Conservation (phyloP, 495 filamentous ascomycete species). For the Daldinia childiae region DNA sequence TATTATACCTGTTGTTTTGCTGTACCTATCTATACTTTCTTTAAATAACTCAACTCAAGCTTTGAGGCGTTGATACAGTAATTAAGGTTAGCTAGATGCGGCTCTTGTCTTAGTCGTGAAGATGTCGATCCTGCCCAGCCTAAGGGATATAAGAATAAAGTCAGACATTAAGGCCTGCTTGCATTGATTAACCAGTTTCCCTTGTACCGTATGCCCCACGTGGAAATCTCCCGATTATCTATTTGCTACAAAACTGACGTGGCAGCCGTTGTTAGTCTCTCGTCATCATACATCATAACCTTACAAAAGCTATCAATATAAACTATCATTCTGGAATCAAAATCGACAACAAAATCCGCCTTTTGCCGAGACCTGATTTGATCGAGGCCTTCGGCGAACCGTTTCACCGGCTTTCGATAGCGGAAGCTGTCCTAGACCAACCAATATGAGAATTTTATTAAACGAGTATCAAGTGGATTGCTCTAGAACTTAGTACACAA, state of each 20-base stretch:
- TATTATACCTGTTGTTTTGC: not conserved
- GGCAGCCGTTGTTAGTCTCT: constrained; percentile 9
- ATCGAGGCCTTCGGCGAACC: not conserved
- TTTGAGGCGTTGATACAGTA: not conserved
- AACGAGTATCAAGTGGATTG: constrained; percentile 24
- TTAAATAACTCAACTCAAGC: constrained; percentile 3
- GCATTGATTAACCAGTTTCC: constrained; percentile 16
- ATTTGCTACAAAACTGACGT: constrained; percentile 39
- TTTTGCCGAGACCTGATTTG: constrained; percentile 14
- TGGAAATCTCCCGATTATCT: constrained; percentile 36
- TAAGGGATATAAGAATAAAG: not conserved
- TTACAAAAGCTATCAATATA: constrained; percentile 17
- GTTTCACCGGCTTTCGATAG: not conserved
- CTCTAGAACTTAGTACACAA: constrained; percentile 27
- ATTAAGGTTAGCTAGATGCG: constrained; percentile 31
- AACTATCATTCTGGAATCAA: constrained; percentile 18
- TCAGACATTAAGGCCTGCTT: constrained; percentile 16
- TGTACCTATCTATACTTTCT: not conserved
- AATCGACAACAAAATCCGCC: not conserved
- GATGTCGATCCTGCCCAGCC: constrained; percentile 22
- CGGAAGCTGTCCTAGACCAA: constrained; percentile 4
- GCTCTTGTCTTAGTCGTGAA: constrained; percentile 31
- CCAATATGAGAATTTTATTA: constrained; percentile 34
- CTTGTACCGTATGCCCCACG: constrained; percentile 28
- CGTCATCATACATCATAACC: constrained; percentile 32